Conservation (phyloP, 306 rosid species). For the Aeschynomene evenia region DNA sequence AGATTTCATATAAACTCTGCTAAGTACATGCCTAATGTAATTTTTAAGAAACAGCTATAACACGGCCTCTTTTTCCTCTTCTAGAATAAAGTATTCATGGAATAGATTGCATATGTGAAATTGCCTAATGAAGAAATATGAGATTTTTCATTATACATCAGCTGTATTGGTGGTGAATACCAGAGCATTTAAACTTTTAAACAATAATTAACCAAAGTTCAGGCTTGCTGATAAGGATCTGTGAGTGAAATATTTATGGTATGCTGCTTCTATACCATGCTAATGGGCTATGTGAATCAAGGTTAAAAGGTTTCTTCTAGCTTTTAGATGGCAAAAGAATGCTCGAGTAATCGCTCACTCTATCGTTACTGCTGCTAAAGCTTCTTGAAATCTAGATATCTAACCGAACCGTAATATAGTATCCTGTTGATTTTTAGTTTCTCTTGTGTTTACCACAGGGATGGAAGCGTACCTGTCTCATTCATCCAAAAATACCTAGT, state of each 20-base stretch:
- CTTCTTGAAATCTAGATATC: slow-evolving; percentile 20
- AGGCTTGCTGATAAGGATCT: background rate
- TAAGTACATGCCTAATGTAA: background rate
- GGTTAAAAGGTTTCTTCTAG: background rate
- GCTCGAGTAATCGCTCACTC: slow-evolving; percentile 8
- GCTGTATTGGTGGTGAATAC: background rate
- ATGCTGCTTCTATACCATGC: background rate
- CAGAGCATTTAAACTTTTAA: slow-evolving; percentile 1
- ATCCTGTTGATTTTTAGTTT: slow-evolving; percentile 12
- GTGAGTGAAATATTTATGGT: background rate
- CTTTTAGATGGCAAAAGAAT: slow-evolving; percentile 2
- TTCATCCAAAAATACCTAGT: slow-evolving; percentile 74
- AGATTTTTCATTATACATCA: background rate
- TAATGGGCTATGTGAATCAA: slow-evolving; percentile 1
- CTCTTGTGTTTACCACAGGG: slow-evolving; percentile 50
- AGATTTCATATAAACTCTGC: slow-evolving; percentile 12
- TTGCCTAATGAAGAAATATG: slow-evolving; percentile 43
- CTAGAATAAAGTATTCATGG: background rate
- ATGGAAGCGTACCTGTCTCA: slow-evolving; percentile 76
- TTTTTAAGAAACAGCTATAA: background rate
- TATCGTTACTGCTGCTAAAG: background rate
- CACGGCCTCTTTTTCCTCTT: background rate
- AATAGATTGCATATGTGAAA: slow-evolving; percentile 35
- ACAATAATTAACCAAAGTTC: background rate
- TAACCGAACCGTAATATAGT: slow-evolving; percentile 6